Conservation (phyloP, 2,329 filamentous ascomycete genomes). For the Madurella fahalii region DNA sequence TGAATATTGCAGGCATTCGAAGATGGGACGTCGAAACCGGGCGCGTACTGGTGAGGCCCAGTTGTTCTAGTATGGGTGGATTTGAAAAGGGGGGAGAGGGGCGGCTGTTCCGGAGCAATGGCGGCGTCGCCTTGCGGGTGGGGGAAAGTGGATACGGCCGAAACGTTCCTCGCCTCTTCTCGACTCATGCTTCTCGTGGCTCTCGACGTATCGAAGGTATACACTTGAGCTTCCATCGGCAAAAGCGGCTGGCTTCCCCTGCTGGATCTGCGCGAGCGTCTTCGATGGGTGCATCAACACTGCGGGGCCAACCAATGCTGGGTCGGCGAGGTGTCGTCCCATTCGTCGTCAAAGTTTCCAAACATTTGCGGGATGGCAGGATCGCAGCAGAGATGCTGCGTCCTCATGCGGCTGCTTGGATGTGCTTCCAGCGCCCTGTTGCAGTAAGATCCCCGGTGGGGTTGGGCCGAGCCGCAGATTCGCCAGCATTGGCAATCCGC, state of each 20-base stretch:
- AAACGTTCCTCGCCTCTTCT: constrained; percentile 1
- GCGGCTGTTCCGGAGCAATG: constrained; percentile 4
- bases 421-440: constrained; percentile 11
- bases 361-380: constrained; percentile 16
- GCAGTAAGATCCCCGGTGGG: constrained; percentile 19
- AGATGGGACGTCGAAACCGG: constrained; percentile 20
- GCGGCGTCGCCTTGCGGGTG: constrained; percentile 1
- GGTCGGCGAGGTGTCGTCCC: background rate
- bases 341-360: constrained; percentile 21
- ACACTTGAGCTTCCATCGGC: background rate
- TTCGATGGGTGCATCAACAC: constrained; percentile 20
- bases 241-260: constrained; percentile 4
- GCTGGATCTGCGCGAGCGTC: constrained; percentile 12
- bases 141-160: background rate
- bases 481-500: constrained; percentile 13
- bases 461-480: constrained; percentile 18
- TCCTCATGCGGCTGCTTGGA: constrained; percentile 16
- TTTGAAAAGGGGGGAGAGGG: too few relatives aligned
- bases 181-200: constrained; percentile 7
- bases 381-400: constrained; percentile 6
- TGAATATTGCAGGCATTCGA: constrained; percentile 13
- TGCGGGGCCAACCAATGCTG: constrained; percentile 24
- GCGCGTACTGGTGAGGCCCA: constrained; percentile 3
- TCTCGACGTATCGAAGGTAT: background rate
- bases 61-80: too few relatives aligned